A percentile compares a stretch with the other conserved stretches of the same genome.
phyloP scores from a whole-genome alignment of 768 basidiomycete genomes.

The Amanita inopinata region DNA sequence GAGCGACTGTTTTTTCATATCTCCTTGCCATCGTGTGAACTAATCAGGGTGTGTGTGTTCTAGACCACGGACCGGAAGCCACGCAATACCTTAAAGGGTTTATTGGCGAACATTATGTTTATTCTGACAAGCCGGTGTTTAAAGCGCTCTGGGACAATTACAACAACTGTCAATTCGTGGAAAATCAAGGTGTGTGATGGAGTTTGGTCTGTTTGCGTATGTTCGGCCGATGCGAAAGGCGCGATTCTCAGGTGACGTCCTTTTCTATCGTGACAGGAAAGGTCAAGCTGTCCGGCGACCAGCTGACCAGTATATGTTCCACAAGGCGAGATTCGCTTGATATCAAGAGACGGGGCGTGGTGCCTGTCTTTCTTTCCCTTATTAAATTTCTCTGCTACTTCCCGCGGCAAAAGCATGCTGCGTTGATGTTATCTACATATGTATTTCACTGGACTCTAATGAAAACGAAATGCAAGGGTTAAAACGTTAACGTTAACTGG shows the following conservation, averaged over 20 bases:
- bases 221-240: background rate
- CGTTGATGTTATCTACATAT: too few species aligned
- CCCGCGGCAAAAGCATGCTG: too few species aligned
- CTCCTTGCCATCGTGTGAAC: constrained; percentile 1
- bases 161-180: constrained; percentile 48
- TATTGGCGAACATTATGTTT: constrained; percentile 42
- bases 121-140: constrained; percentile 29
- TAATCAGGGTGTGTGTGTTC: constrained; percentile 3
- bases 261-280: constrained; percentile 37
- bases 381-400: too few species aligned
- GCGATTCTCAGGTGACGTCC: constrained; percentile 24
- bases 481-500: too few species aligned
- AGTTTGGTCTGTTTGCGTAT: background rate
- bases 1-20: too few species aligned
- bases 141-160: constrained; percentile 45
- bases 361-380: too few species aligned
- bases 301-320: constrained; percentile 10
- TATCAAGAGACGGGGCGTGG: too few species aligned
- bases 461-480: too few species aligned
- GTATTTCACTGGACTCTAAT: too few species aligned
- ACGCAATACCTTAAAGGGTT: constrained; percentile 39
- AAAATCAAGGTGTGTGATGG: constrained; percentile 33
- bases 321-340: background rate
- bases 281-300: constrained; percentile 29
- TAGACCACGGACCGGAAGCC: constrained; percentile 42